A percentile compares a stretch with the other conserved stretches of the same genome.
Evolutionary conservation across 495 filamentous ascomycete genomes (phyloP).

Genomic region (Aspergillus haitiensis): DNA sequence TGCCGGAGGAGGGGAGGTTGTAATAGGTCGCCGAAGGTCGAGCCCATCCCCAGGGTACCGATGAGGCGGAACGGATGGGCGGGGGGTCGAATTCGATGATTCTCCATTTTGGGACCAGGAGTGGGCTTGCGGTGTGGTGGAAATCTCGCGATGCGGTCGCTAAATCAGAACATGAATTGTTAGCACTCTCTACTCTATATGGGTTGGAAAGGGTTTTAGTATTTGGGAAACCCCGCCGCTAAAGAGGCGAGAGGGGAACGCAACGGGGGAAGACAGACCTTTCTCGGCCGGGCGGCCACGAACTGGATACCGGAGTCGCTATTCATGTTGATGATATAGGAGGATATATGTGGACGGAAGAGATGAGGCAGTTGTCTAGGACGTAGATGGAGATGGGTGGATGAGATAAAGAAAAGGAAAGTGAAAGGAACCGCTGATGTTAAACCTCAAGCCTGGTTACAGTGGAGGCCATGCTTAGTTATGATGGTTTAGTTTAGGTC

Average conservation of each 20-base stretch:
- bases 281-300: constrained; percentile 41
- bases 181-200: neutral
- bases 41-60: constrained; percentile 49
- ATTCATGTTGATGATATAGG: constrained; percentile 30
- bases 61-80: constrained; percentile 26
- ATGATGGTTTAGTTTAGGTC: constrained; percentile 8
- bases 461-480: constrained; percentile 23
- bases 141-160: neutral
- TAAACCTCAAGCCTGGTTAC: constrained; percentile 6
- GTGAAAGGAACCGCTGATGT: constrained; percentile 4
- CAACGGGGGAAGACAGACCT: constrained; percentile 34
- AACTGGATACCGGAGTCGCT: constrained; percentile 41
- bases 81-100: constrained; percentile 27
- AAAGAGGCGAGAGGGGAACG: constrained; percentile 1
- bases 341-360: neutral
- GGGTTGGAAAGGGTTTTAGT: constrained; percentile 5
- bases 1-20: constrained; percentile 27
- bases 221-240: constrained; percentile 28
- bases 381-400: neutral
- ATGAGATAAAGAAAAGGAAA: constrained; percentile 11
- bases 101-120: constrained; percentile 6
- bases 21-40: constrained; percentile 51
- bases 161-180: constrained; percentile 1
- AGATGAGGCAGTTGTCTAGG: constrained; percentile 1
- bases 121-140: neutral